Evolutionary conservation across 306 rosid genomes (phyloP).

Genomic region (Quercus wislizeni): DNA sequence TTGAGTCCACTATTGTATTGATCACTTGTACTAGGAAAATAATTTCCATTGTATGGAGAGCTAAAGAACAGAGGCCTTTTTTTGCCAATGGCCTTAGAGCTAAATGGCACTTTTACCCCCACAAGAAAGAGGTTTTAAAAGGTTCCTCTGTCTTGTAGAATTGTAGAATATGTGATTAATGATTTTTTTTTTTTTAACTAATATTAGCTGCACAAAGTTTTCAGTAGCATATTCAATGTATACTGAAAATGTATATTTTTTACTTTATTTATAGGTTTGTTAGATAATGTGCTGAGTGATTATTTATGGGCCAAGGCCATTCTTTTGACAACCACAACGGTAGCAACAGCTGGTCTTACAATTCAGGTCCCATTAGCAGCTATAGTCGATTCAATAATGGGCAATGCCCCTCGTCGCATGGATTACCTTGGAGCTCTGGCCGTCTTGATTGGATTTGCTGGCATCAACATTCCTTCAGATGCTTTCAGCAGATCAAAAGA

Average conservation of each 20-base stretch:
- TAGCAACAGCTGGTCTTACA: slow-evolving; percentile 94
- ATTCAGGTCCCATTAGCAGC: slow-evolving; percentile 98
- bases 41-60: background rate
- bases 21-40: background rate
- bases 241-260: background rate
- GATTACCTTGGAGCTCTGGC: slow-evolving; percentile 82
- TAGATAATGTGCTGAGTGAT: slow-evolving; percentile 94
- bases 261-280: slow-evolving; percentile 49
- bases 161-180: too few species aligned
- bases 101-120: background rate
- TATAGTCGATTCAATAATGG: slow-evolving; percentile 67
- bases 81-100: background rate
- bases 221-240: background rate
- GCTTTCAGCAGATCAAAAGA: slow-evolving; percentile 42
- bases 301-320: slow-evolving; percentile 98
- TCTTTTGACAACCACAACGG: slow-evolving; percentile 91
- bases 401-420: slow-evolving; percentile 70
- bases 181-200: too few species aligned
- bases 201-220: background rate
- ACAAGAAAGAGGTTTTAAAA: background rate
- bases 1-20: background rate
- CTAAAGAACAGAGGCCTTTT: background rate
- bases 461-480: slow-evolving; percentile 77
- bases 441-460: slow-evolving; percentile 82
- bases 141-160: background rate